A percentile compares a stretch with the other conserved stretches of the same genome.
Evolutionary conservation across 257 asterid species (phyloP).

Genomic region (Solanum virginianum): DNA sequence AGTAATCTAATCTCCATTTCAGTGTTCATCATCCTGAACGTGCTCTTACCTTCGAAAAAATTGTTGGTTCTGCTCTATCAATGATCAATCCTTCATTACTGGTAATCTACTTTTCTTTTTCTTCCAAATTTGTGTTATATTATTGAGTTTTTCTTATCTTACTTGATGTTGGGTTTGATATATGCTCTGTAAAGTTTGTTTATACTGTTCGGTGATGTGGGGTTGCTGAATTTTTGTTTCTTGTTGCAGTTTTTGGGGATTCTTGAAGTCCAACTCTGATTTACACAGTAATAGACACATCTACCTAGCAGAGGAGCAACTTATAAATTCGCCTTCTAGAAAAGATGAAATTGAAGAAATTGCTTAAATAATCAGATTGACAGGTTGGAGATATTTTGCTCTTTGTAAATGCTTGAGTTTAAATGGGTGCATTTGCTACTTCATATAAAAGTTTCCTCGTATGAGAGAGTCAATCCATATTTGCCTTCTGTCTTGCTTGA

Average conservation of each 20-base stretch:
- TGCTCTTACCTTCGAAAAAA: constrained; percentile 46
- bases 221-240: neutral
- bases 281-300: constrained; percentile 81
- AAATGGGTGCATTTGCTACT: neutral
- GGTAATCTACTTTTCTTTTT: constrained; percentile 17
- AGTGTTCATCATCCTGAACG: constrained; percentile 84
- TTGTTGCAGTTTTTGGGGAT: neutral
- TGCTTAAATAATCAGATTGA: constrained; percentile 65
- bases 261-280: constrained; percentile 32
- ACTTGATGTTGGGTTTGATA: neutral
- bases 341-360: constrained; percentile 78
- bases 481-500: neutral
- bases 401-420: neutral
- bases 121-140: neutral
- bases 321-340: constrained; percentile 64
- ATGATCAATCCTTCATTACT: constrained; percentile 81
- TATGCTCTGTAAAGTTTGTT: no score
- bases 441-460: neutral
- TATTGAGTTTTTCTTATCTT: neutral
- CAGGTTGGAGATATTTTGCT: neutral
- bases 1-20: constrained; percentile 95
- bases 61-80: constrained; percentile 62
- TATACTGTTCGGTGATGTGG: neutral
- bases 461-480: neutral
- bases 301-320: constrained; percentile 70